Evolutionary conservation across 2,329 filamentous ascomycete species (phyloP), one percentile per base, ranked within the genome.

Genomic region (Claviceps spartinae): DNA sequence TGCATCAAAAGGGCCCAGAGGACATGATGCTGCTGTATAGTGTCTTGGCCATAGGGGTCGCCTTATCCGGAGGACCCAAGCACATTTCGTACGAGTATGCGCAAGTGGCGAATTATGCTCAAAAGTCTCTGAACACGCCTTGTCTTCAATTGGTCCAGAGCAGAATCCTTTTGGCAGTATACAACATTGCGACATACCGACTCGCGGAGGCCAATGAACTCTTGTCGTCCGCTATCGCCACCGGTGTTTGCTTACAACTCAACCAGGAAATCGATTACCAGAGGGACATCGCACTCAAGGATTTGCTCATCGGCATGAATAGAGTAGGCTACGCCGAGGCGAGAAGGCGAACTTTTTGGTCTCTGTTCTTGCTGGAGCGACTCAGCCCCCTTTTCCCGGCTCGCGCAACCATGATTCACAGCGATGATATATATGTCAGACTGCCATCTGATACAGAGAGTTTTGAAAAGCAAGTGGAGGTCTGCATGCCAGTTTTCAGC

Each of bases 271-370:
- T 74, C 60, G 77, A 66, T 55, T 70, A 62, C 60, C 74, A 67
- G 5, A 64, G 67, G 1, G 74, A 76, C 48, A 66, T 60, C 3
- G 55, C 54, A 16, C 56, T 67, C 14, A 60, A 66, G n/a, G 60
- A 61, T 0, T 76, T 72, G 50, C 78, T 79, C 4, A 82, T 79
- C 59, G 77, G 73, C 20, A 71, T 86, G 56, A 77, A 75, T 57
- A 73, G 71, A 53, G 65, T 67, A 48, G 78, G 77, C 34, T 76
- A 82, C 57, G 74, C 76, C 24, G 85, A 89, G 65, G 83, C 82
- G 58, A 75, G 80, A 54, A 75, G 84, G 56, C 74, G 85, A 52
- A 87, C 83, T 0, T 83, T 87, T 60, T 89, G 84, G 84, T 78
- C 81, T 30, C 76, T 80, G 49, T 86, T 83, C 58, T 68, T 87